Conservation (phyloP, 768 basidiomycete genomes). For the Lactarius hatsudake region DNA sequence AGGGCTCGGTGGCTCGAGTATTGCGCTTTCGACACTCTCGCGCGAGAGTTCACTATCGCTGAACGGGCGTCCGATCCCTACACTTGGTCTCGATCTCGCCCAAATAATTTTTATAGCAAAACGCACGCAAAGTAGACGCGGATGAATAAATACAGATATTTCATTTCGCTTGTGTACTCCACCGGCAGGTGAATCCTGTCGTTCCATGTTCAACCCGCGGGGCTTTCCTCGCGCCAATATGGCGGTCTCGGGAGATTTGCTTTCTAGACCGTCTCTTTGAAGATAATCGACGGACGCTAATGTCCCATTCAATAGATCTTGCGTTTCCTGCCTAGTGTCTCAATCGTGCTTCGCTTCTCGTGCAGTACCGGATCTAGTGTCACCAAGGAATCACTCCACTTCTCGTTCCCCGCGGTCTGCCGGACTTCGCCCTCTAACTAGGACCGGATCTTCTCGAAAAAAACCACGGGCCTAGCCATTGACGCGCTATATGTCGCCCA, state of each 20-base stretch:
- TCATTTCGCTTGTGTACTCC: slow-evolving; percentile 23
- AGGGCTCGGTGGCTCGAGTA: slow-evolving; percentile 5
- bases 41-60: slow-evolving; percentile 7
- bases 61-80: slow-evolving; percentile 19
- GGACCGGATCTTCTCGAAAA: slow-evolving; percentile 14
- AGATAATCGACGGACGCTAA: slow-evolving; percentile 19
- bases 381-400: slow-evolving; percentile 3
- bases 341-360: slow-evolving; percentile 19
- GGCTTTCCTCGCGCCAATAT: slow-evolving; percentile 12
- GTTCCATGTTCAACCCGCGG: slow-evolving; percentile 14
- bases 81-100: slow-evolving; percentile 7
- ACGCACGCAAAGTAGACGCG: slow-evolving; percentile 14
- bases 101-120: slow-evolving; percentile 18
- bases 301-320: slow-evolving; percentile 16
- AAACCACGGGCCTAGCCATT: slow-evolving; percentile 10
- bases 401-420: slow-evolving; percentile 21
- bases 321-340: slow-evolving; percentile 13
- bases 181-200: slow-evolving; percentile 17
- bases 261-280: slow-evolving; percentile 17
- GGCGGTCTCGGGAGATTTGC: slow-evolving; percentile 24
- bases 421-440: slow-evolving; percentile 13
- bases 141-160: neutral
- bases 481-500: slow-evolving; percentile 4
- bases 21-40: neutral
- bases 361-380: slow-evolving; percentile 14